Percentiles rank a stretch among this genome's conserved stretches.
These are phyloP conservation scores for Pleurotus tuoliensis DNA, from an alignment of 768 basidiomycete species.

Conservation along the genomic window DNA sequence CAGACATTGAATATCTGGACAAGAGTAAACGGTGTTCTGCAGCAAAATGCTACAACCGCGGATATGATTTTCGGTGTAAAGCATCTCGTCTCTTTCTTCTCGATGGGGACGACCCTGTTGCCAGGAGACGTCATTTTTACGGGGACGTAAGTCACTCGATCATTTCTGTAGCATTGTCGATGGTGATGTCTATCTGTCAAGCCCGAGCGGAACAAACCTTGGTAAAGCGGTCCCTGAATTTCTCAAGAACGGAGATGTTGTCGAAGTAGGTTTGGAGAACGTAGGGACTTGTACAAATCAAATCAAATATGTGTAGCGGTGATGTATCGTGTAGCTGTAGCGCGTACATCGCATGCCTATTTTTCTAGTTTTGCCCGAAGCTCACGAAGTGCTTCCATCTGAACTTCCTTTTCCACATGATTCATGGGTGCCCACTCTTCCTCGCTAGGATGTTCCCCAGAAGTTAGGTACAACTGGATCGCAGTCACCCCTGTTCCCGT, in stretches of 20 bases:
- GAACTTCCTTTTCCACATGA: neutral
- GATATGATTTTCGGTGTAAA: slow-evolving; percentile 91
- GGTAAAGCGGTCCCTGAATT: slow-evolving; percentile 30
- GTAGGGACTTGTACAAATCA: slow-evolving; percentile 35
- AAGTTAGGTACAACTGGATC: slow-evolving; percentile 6
- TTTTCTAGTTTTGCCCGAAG: neutral
- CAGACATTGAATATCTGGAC: slow-evolving; percentile 38
- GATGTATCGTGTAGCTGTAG: no score
- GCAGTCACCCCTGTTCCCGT: slow-evolving; percentile 12
- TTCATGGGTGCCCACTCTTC: neutral
- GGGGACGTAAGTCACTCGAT: slow-evolving; percentile 28
- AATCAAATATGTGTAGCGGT: slow-evolving; percentile 23
- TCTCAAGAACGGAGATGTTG: slow-evolving; percentile 33
- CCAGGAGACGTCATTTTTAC: slow-evolving; percentile 43
- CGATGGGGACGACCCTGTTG: slow-evolving; percentile 38
- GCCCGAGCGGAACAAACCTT: slow-evolving; percentile 31
- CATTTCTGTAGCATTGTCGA: neutral
- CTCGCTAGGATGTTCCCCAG: neutral
- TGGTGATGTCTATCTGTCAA: slow-evolving; percentile 10
- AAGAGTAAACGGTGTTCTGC: slow-evolving; percentile 79
- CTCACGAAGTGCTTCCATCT: neutral
- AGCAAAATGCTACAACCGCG: slow-evolving; percentile 80
- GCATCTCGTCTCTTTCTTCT: slow-evolving; percentile 32
- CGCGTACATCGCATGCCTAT: neutral
- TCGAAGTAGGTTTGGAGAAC: slow-evolving; percentile 34